A percentile compares a stretch with the other conserved stretches of the same genome.
Evolutionary conservation across 352 stramenopile genomes (phyloP).

Genomic region (Pythium grandisporangium): DNA sequence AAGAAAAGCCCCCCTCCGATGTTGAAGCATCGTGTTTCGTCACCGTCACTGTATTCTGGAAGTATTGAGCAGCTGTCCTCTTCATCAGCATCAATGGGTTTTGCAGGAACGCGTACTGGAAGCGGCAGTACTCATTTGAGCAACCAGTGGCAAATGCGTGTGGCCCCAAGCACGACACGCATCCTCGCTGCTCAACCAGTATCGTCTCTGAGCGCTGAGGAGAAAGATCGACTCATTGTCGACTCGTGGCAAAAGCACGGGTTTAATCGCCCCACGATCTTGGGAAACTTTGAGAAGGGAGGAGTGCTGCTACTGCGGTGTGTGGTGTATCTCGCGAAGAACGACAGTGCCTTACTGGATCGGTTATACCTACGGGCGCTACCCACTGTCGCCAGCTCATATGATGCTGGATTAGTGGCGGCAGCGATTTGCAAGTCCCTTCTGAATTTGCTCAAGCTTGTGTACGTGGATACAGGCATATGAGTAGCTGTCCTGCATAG

Average conservation of each 20-base stretch:
- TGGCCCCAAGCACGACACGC: too few species aligned
- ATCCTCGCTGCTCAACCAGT: too few species aligned
- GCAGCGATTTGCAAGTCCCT: slow-evolving; percentile 64
- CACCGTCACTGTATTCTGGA: slow-evolving; percentile 13
- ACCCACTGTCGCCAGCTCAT: slow-evolving; percentile 43
- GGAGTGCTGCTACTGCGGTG: slow-evolving; percentile 58
- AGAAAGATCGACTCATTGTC: slow-evolving; percentile 25
- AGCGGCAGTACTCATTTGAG: slow-evolving; percentile 10
- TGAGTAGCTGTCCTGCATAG: too few species aligned
- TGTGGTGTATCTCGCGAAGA: slow-evolving; percentile 60
- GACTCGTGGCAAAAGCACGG: slow-evolving; percentile 70
- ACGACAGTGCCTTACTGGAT: slow-evolving; percentile 28
- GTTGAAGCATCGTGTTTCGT: slow-evolving; percentile 16
- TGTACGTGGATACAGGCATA: slow-evolving; percentile 25
- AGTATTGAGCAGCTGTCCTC: too few species aligned
- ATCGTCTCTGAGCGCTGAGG: too few species aligned
- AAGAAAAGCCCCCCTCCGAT: too few species aligned
- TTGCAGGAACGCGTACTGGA: slow-evolving; percentile 1
- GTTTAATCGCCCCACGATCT: slow-evolving; percentile 49
- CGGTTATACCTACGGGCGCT: slow-evolving; percentile 43
- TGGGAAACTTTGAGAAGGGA: slow-evolving; percentile 74
- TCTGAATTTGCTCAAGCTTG: slow-evolving; percentile 61
- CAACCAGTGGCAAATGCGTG: too few species aligned
- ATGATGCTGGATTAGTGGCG: slow-evolving; percentile 57
- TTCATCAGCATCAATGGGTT: too few species aligned